Conservation (phyloP, 768 basidiomycete species). For the Roridomyces roridus region DNA sequence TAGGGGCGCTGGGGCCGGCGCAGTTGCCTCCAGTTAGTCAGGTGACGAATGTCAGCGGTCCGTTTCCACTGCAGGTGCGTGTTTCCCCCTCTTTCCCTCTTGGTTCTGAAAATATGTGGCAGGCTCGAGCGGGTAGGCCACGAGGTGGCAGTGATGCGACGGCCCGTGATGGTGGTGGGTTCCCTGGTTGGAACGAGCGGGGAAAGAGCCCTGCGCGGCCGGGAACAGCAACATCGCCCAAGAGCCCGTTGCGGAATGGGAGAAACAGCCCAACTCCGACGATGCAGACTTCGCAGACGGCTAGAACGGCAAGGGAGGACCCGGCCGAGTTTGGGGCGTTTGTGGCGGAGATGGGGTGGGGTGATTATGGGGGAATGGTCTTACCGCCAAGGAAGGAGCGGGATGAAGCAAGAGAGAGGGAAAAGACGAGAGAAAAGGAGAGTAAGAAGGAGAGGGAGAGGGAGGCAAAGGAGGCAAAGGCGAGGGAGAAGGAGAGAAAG, state of each 20-base stretch:
- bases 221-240: not conserved
- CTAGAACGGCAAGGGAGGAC: conserved; percentile 6
- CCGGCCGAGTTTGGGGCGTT: conserved; percentile 20
- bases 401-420: conserved; percentile 13
- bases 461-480: conserved; percentile 19
- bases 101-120: too few relatives aligned
- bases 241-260: conserved; percentile 1
- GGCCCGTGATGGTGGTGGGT: conserved; percentile 5
- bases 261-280: conserved; percentile 19
- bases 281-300: conserved; percentile 3
- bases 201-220: conserved; percentile 13
- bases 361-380: conserved; percentile 18
- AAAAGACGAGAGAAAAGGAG: conserved; percentile 19
- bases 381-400: conserved; percentile 24
- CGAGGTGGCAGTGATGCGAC: conserved; percentile 35
- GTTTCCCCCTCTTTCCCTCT: too few relatives aligned
- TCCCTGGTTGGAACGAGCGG: conserved; percentile 29
- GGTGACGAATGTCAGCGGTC: conserved; percentile 22
- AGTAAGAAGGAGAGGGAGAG: conserved; percentile 25
- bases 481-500: conserved; percentile 4
- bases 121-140: conserved; percentile 26
- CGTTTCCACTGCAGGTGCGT: conserved; percentile 30
- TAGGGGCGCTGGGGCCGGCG: conserved; percentile 4
- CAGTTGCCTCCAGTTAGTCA: not conserved
- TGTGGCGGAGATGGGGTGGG: conserved; percentile 21